These are phyloP conservation scores for Aspergillus affinis DNA, from an alignment of 495 filamentous ascomycete genomes.

Conservation along the genomic window DNA sequence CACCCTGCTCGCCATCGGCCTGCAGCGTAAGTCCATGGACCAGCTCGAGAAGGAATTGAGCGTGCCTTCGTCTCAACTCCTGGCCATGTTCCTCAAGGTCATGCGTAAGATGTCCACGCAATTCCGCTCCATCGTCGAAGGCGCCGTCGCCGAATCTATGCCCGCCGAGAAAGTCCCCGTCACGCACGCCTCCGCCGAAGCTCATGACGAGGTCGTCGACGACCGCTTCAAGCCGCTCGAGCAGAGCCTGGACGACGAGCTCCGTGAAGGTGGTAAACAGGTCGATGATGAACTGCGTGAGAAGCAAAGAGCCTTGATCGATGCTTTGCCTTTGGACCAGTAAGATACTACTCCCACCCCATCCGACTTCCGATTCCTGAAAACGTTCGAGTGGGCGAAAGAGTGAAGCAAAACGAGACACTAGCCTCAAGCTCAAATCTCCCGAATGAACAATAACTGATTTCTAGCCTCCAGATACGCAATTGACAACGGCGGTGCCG, in stretches of 20 bases:
- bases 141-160: constrained; percentile 68
- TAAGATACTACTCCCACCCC: constrained; percentile 48
- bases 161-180: constrained; percentile 53
- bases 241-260: constrained; percentile 77
- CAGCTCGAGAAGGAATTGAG: constrained; percentile 77
- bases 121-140: constrained; percentile 73
- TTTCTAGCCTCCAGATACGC: constrained; percentile 65
- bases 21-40: constrained; percentile 85
- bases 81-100: constrained; percentile 97
- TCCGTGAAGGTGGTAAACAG: constrained; percentile 79
- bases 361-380: too few relatives aligned
- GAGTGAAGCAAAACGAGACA: not conserved
- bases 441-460: constrained; percentile 46
- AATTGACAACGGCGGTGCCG: constrained; percentile 66
- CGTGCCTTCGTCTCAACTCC: constrained; percentile 71
- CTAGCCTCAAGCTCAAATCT: not conserved
- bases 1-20: constrained; percentile 82
- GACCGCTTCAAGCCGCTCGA: constrained; percentile 66
- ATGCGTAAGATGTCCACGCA: constrained; percentile 79
- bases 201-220: constrained; percentile 63
- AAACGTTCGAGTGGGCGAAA: not conserved
- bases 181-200: constrained; percentile 55
- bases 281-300: constrained; percentile 65
- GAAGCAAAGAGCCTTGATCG: constrained; percentile 82
- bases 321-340: constrained; percentile 84